Conservation (phyloP, 257 asterid genomes). For the Lycium barbarum region DNA sequence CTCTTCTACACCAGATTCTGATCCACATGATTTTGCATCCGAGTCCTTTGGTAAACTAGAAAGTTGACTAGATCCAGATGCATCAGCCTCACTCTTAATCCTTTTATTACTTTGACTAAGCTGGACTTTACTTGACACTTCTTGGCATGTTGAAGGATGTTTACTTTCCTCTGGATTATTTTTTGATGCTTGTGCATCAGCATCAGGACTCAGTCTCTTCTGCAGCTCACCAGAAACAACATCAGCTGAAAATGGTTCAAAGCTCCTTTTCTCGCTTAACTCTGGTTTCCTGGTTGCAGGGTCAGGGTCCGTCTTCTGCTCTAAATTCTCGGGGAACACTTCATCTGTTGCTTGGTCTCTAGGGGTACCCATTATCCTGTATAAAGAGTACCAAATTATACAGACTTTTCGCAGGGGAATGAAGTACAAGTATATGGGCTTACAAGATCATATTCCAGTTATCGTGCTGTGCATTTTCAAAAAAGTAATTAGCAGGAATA, state of each 20-base stretch:
- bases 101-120: constrained; percentile 21
- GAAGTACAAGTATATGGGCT: constrained; percentile 12
- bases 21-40: constrained; percentile 18
- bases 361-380: constrained; percentile 42
- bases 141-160: constrained; percentile 28
- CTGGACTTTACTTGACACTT: constrained; percentile 38
- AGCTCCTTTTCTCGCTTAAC: constrained; percentile 4
- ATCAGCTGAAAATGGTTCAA: constrained; percentile 16
- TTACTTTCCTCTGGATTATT: constrained; percentile 37
- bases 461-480: not conserved
- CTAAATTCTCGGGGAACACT: constrained; percentile 43
- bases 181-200: constrained; percentile 33
- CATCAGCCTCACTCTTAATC: not conserved
- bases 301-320: constrained; percentile 33
- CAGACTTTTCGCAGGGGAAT: constrained; percentile 15
- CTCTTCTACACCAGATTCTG: constrained; percentile 40
- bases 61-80: constrained; percentile 34
- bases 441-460: constrained; percentile 1
- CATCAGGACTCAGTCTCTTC: constrained; percentile 32
- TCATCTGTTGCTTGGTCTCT: constrained; percentile 41
- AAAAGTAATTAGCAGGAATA: not conserved
- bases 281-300: constrained; percentile 39
- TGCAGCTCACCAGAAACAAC: constrained; percentile 38
- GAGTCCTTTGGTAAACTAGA: constrained; percentile 26
- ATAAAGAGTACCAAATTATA: constrained; percentile 25